A percentile compares a stretch with the other conserved stretches of the same genome.
Evolutionary conservation across 2,329 filamentous ascomycete genomes (phyloP).

Genomic region (Fusarium foetens): DNA sequence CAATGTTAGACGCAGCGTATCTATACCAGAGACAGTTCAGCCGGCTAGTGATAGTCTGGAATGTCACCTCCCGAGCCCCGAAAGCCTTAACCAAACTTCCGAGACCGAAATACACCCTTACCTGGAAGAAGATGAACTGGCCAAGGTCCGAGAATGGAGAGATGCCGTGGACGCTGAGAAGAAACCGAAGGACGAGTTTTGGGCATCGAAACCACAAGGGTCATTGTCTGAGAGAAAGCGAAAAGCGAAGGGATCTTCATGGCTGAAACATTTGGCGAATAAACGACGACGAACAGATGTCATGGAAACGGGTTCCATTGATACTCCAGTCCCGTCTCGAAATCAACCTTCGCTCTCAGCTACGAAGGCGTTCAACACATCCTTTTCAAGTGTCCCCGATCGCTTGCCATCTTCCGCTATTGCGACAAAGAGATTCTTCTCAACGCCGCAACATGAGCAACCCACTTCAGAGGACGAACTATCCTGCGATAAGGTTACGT

Average conservation of each 20-base stretch:
- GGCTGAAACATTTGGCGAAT: conserved; percentile 46
- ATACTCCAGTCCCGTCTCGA: conserved; percentile 33
- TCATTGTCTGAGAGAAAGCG: conserved; percentile 39
- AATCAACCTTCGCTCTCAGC: conserved; percentile 1
- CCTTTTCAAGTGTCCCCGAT: conserved; percentile 37
- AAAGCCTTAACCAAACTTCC: conserved; percentile 52
- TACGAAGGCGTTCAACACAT: conserved; percentile 12
- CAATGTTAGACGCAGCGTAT: conserved; percentile 21
- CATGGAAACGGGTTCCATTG: conserved; percentile 34
- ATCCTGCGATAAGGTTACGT: conserved; percentile 13
- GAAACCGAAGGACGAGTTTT: conserved; percentile 35
- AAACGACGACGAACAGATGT: conserved; percentile 45
- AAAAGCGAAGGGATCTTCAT: conserved; percentile 44
- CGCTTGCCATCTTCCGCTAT: conserved; percentile 26
- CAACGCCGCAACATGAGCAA: background rate
- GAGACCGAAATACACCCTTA: conserved; percentile 44
- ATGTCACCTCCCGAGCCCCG: conserved; percentile 56
- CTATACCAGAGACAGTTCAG: conserved; percentile 30
- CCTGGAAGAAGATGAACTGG: conserved; percentile 47
- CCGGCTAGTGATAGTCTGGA: conserved; percentile 38
- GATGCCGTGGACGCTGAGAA: conserved; percentile 28
- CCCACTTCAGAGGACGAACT: conserved; percentile 28
- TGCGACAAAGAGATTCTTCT: conserved; percentile 1
- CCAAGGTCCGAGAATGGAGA: conserved; percentile 49
- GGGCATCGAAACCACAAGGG: conserved; percentile 30